Evolutionary conservation across 306 rosid genomes (phyloP), one percentile per base, ranked within the genome.

Genomic region (Lablab purpureus): DNA sequence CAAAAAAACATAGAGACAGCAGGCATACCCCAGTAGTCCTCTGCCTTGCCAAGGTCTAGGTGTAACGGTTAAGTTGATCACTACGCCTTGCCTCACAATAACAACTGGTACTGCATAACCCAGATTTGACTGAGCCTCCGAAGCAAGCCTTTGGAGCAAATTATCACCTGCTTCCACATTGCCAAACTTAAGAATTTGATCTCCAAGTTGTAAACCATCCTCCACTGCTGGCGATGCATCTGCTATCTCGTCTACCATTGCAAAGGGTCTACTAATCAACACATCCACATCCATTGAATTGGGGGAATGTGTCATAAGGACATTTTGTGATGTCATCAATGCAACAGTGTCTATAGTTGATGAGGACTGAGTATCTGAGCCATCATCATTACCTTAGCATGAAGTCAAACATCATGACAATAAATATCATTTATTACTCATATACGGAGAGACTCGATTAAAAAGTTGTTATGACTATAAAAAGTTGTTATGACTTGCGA

Each of bases 21-120:
- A 64, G 25, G 74, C 94, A 73, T 95, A 91, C 99, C 99, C 99
- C n/a, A 95, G 82, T 18, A 95, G 86, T 71, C 97, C 97, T 43
- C 98, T 85, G 88, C 98, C 98, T 85, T 88, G 91, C 99, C 97
- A 95, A 49, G 92, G 83, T 89, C 99, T 88, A 10, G 99, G 99
- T 17, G 93, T 92, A 85, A 92, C 55, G 14, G 86, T 84, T 58
- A 90, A 55, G 88, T 89, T 95, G 72, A 92, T 70, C 41, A 72
- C 70, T 37, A 89, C 76, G 80, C 98, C 99, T 80, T 90, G 97
- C 87, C 99, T 95, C 84, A 80, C 52, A 45, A 92, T 82, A 37
- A 78, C 82, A 60, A 91, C 83, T 56, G 96, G 93, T 47, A 95
- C 56, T 54, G 88, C 78, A 59, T 58, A 43, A 59, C 82, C 94